Conservation (phyloP, 306 rosid species). For the Rubus idaeus region DNA sequence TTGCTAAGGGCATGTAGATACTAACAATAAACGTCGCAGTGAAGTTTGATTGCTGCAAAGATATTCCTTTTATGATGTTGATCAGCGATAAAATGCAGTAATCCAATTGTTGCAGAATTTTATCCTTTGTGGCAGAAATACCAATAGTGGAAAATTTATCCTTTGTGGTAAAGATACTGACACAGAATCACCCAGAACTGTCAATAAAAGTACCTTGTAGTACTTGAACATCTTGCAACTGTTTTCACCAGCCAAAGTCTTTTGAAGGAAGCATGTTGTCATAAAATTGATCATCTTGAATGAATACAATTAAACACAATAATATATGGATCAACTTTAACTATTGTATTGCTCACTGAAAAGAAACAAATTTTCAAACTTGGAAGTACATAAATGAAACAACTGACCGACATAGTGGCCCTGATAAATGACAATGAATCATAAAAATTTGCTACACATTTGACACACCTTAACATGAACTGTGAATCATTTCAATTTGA, state of each 20-base stretch:
- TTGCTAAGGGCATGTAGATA: not conserved
- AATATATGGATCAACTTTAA: not conserved
- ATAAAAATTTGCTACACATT: not conserved
- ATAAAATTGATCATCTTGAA: not conserved
- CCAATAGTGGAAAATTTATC: not conserved
- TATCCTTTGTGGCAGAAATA: not conserved
- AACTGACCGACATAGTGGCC: not conserved
- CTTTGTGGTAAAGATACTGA: not conserved
- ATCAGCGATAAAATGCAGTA: not conserved
- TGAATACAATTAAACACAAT: not conserved
- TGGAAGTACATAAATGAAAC: not conserved
- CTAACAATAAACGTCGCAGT: not conserved
- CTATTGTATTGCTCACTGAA: not conserved
- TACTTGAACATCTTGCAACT: not conserved
- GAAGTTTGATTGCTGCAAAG: not conserved
- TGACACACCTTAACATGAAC: not conserved
- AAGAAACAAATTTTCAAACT: not conserved
- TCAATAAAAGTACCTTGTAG: not conserved
- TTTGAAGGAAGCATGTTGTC: not conserved
- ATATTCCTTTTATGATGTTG: not conserved
- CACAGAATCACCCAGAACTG: not conserved
- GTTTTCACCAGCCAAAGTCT: not conserved
- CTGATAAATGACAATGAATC: not conserved
- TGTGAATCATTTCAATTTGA: not conserved
- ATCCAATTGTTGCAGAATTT: not conserved